Base-by-base conservation (phyloP, 306 rosid species). In the Rubus parviflorus region DNA sequence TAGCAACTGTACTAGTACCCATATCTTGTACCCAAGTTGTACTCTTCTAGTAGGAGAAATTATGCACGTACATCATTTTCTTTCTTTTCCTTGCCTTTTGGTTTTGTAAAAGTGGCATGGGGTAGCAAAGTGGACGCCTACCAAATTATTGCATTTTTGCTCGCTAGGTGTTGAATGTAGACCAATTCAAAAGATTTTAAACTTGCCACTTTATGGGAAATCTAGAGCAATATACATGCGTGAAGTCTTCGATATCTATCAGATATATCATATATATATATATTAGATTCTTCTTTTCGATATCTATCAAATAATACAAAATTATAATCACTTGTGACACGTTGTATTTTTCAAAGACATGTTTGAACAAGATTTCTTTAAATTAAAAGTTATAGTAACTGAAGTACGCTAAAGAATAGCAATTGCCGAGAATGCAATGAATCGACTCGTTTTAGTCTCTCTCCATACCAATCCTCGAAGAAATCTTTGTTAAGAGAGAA, bases 171-270 rank as follows among this genome's bases (percentile, higher is more conserved):
- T 64, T 68, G 58, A 41, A 71, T 66, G 17, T 20, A 20, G 61
- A 42, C 51, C 35, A 61, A 10, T 40, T 77, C 70, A 46, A 22
- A 51, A 22, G 58, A 11, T 47, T 56, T 68, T 22, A 41, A 47
- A 38, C 51, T 60, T 37, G 76, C 66, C 58, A 37, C 72, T 67
- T 42, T 42, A 68, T 45, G n/a, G 47, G 64, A n/a, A 68, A 66
- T 80, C 75, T 67, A 35, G 6, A 19, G 14, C n/a, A 6, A 8
- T 69, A 53, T 56, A 37, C 19, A 4, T 64, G 74, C 47, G 52
- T 64, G 70, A 76, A 25, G 23, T 25, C 52, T 72, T 42, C 15
- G 23, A 82, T 40, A 69, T 61, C 16, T 35, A 23, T n/a, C n/a
- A n/a, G n/a, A 25, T 25, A 25, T n/a, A n/a, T n/a, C n/a, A n/a